These are phyloP conservation scores for Leishmania major DNA, from an alignment of 208 protist genomes.

Conservation along the genomic window DNA sequence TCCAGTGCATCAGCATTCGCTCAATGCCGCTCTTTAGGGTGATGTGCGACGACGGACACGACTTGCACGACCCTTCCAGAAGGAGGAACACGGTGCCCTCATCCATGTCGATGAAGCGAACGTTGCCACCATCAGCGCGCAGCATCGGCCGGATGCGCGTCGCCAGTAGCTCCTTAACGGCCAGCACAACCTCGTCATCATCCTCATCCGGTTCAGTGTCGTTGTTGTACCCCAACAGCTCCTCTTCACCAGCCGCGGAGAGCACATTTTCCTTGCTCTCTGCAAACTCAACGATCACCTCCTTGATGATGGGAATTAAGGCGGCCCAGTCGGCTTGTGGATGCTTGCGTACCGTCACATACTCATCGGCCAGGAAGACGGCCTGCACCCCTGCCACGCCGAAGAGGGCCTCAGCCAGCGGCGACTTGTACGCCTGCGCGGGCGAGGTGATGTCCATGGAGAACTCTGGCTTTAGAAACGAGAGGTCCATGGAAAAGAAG, in stretches of 20 bases:
- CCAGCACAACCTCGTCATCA: constrained; percentile 92
- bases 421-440: constrained; percentile 73
- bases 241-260: constrained; percentile 65
- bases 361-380: constrained; percentile 83
- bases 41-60: constrained; percentile 87
- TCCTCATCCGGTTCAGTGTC: constrained; percentile 89
- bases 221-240: constrained; percentile 73
- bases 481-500: constrained; percentile 89
- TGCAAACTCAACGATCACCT: constrained; percentile 74
- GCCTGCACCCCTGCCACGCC: constrained; percentile 67
- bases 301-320: constrained; percentile 55
- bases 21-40: constrained; percentile 94
- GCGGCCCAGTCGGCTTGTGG: constrained; percentile 55
- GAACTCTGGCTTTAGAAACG: constrained; percentile 76
- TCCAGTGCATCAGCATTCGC: constrained; percentile 95
- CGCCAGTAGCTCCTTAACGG: constrained; percentile 92
- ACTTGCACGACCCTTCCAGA: constrained; percentile 88
- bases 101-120: constrained; percentile 93
- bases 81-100: constrained; percentile 90
- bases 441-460: constrained; percentile 76
- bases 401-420: constrained; percentile 72
- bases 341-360: constrained; percentile 75
- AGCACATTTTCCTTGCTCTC: constrained; percentile 74
- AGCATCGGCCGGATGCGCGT: constrained; percentile 91
- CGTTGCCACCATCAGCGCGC: constrained; percentile 90